These are phyloP conservation scores for Coemansia sp. DNA, from an alignment of 192 early-diverging fungal species.

Conservation along the genomic window DNA sequence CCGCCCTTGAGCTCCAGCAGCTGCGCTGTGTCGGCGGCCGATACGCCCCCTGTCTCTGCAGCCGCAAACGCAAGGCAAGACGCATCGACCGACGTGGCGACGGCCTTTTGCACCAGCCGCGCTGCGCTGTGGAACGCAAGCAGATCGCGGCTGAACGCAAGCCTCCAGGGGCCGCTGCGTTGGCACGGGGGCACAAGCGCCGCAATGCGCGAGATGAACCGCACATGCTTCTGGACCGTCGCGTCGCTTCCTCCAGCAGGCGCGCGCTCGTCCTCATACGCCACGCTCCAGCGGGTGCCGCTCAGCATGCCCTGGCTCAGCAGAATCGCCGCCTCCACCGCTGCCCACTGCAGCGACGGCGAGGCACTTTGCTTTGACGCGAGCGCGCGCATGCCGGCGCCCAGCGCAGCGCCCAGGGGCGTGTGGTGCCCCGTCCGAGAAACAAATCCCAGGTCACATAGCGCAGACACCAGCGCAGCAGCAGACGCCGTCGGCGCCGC, in stretches of 20 bases:
- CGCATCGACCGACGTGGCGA: constrained; percentile 17
- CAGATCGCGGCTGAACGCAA: constrained; percentile 64
- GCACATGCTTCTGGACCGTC: constrained; percentile 21
- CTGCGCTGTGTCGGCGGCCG: background rate
- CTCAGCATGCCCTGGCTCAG: constrained; percentile 36
- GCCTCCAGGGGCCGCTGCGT: constrained; percentile 42
- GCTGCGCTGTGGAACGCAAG: constrained; percentile 71
- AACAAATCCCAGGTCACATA: constrained; percentile 26
- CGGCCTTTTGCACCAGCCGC: constrained; percentile 47
- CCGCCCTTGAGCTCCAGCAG: constrained; percentile 12
- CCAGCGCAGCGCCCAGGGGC: constrained; percentile 21
- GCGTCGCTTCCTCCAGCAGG: constrained; percentile 14
- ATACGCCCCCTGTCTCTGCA: background rate
- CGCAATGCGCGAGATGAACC: constrained; percentile 32
- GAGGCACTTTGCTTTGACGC: background rate
- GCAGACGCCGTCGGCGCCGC: constrained; percentile 1
- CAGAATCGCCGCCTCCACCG: constrained; percentile 28
- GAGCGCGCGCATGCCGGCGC: constrained; percentile 31
- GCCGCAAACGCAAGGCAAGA: constrained; percentile 14
- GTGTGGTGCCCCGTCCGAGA: constrained; percentile 27
- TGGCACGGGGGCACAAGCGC: constrained; percentile 32
- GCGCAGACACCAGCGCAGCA: constrained; percentile 17
- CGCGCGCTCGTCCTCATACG: constrained; percentile 37
- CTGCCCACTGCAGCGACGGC: constrained; percentile 33
- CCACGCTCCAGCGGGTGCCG: constrained; percentile 40